A percentile compares a stretch with the other conserved stretches of the same genome.
Conservation (phyloP, 2,329 filamentous ascomycete genomes). For the Aureobasidium sp. region DNA sequence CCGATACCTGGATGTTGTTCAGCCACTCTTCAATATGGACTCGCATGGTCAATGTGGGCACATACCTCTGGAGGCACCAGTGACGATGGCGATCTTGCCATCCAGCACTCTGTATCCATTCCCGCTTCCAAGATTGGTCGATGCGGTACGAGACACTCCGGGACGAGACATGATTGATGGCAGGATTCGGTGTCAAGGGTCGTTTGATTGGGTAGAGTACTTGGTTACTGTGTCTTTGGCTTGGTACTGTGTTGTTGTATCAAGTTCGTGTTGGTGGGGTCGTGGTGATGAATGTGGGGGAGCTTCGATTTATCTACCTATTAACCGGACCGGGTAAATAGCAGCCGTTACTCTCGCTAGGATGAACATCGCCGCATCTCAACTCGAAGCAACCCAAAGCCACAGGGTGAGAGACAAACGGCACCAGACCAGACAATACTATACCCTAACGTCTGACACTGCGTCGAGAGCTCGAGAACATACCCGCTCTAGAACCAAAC, state of each 20-base stretch:
- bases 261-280: background rate
- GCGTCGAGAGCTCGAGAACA: slow-evolving; percentile 17
- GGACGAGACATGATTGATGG: slow-evolving; percentile 33
- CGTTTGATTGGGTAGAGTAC: background rate
- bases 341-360: background rate
- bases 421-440: background rate
- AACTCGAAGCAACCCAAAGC: background rate
- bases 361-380: background rate
- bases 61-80: slow-evolving; percentile 69
- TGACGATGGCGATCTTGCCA: slow-evolving; percentile 72
- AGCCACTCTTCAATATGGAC: background rate
- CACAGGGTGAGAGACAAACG: background rate
- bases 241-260: background rate
- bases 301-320: background rate
- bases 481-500: background rate
- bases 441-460: slow-evolving; percentile 21
- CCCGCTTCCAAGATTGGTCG: slow-evolving; percentile 33
- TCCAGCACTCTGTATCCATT: slow-evolving; percentile 41
- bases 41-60: background rate
- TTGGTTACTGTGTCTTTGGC: background rate
- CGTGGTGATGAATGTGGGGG: background rate
- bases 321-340: background rate
- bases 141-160: slow-evolving; percentile 29
- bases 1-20: slow-evolving; percentile 54
- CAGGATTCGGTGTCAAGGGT: background rate